Evolutionary conservation across 2,329 filamentous ascomycete genomes (phyloP).

Genomic region (Fusarium haematococcum): DNA sequence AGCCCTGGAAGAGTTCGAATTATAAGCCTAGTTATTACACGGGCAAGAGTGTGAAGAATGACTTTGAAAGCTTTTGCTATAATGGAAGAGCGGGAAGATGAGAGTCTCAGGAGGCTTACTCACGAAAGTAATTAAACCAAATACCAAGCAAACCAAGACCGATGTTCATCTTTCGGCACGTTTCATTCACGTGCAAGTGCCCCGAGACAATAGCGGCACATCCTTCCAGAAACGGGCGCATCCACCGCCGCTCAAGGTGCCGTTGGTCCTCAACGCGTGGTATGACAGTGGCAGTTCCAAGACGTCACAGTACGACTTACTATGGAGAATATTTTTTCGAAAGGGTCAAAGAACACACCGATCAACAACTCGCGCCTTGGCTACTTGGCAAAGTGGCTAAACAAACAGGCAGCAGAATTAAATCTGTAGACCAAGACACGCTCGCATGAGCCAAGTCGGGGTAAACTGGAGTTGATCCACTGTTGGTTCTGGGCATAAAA

Average conservation of each 20-base stretch:
- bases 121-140: neutral
- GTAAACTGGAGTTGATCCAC: constrained; percentile 19
- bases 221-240: neutral
- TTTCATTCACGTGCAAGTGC: neutral
- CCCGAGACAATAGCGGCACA: neutral
- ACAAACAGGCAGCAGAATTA: constrained; percentile 34
- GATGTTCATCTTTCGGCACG: neutral
- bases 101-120: neutral
- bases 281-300: neutral
- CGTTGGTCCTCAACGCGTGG: neutral
- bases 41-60: too few relatives aligned
- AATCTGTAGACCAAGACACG: constrained; percentile 11
- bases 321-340: neutral
- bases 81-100: neutral
- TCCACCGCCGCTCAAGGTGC: neutral
- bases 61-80: neutral
- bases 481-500: neutral
- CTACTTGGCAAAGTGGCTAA: constrained; percentile 14
- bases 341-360: neutral
- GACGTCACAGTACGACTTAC: neutral
- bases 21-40: too few relatives aligned
- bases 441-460: neutral
- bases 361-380: neutral
- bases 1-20: too few relatives aligned
- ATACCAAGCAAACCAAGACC: neutral